Base-by-base conservation (phyloP, 495 filamentous ascomycete genomes). In the Neurospora sp. region DNA sequence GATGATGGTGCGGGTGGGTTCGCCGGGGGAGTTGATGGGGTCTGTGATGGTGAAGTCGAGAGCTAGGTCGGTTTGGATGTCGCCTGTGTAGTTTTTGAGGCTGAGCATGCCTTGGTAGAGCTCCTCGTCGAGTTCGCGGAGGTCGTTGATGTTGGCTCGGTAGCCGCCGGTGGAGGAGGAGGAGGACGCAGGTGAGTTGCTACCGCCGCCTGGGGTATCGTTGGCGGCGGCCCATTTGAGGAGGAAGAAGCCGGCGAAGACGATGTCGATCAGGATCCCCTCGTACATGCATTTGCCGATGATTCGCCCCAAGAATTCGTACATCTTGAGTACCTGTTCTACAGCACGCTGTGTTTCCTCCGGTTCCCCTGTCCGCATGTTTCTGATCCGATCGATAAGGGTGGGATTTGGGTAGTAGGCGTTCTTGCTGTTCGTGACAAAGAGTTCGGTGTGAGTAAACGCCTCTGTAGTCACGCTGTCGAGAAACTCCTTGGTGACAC, bases 211-310 rank as follows among this genome's bases (percentile, higher is more conserved):
- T 27, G 48, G 48, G 3, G 89, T 90, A 23, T 89, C 90, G 75
- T 93, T 90, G 11, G 79, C 78, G 10, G 82, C 78, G 11, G 93
- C 89, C 96, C 96, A 99, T 78, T 97, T 97, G 44, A 97, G 87
- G 7, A 99, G 88, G 85, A 99, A 99, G 82, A 98, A 98, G 3
- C 92, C 90, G 3, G 95, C 96, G 82, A 99, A 99, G 73, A 88
- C 86, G 76, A 98, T 92, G 79, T 99, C 94, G 71, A 98, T 91
- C 12, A 99, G 86, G 69, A 99, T 98, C 2, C 95, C 94, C 83
- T 99, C 96, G 77, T 99, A 99, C 71, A 99, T 86, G 82, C 96
- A 99, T 81, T 99, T 99, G 4, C 96, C 96, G 59, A 99, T 90
- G 38, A 98, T 87, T 8, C 96, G 90, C 12, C 96, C 96, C 0